Evolutionary conservation across 2,329 filamentous ascomycete species (phyloP), one percentile per base, ranked within the genome.

Genomic region (Fusarium piperis): DNA sequence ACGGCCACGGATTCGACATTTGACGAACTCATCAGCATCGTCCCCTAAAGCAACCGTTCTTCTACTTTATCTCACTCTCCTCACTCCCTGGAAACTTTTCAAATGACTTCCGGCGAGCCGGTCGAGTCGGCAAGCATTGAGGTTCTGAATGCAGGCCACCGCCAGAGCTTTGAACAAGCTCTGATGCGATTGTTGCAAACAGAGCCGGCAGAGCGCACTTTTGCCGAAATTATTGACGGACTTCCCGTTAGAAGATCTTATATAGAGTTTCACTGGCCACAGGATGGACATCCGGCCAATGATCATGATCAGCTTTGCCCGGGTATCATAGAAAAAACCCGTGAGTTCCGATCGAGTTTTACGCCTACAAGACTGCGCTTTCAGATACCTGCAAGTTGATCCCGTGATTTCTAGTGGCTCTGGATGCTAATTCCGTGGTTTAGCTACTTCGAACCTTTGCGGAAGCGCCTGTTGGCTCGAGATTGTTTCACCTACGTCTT

Each of bases 151-250:
- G 20, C 8, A 16, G 2, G 13, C 15, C 41, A 44, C 10, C 41
- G 41, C 8, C 41, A 26, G 23, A 20, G 41, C 16, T 53, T 65
- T 6, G 16, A 56, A 9, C 55, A 26, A 26, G 44, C 64, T 18
- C 6, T 67, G 3, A 23, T 30, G 16, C 62, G 55, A 13, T 15
- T 60, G 10, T 20, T 65, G 3, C 3, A 15, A 2, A 62, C 48
- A 3, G 56, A 52, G 23, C 12, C 35, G 23, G 62, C 56, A 4
- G 48, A 67, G 18, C 26, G 30, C 11, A 33, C 30, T 6, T 67
- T 30, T 13, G 39, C 56, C 32, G 46, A 67, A 23, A n/a, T 67
- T 0, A 4, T 67, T 36, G 65, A 67, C 8, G 62, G 62, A 2
- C 13, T 67, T 9, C 62, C 65, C 3, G 10, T 28, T 0, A 38